A percentile compares a stretch with the other conserved stretches of the same genome.
Evolutionary conservation across 2,329 filamentous ascomycete species (phyloP).

Genomic region (Alternaria ventricosa): DNA sequence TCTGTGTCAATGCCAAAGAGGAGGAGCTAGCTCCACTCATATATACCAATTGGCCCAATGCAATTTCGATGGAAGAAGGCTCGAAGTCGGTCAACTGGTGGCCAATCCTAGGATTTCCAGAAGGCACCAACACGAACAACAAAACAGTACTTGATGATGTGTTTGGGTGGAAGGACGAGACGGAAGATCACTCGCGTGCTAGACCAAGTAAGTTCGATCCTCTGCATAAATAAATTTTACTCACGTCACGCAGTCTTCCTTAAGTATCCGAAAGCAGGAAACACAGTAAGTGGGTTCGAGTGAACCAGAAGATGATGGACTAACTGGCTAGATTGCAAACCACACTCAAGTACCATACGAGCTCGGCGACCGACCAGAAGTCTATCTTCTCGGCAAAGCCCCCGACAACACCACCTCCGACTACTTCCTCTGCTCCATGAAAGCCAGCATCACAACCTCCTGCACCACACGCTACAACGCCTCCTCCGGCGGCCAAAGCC

Average conservation of each 20-base stretch:
- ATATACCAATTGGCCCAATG: slow-evolving; percentile 10
- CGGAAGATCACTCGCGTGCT: slow-evolving; percentile 4
- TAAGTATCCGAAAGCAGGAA: slow-evolving; percentile 9
- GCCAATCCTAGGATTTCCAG: slow-evolving; percentile 6
- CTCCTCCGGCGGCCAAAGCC: slow-evolving; percentile 6
- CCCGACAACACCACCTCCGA: slow-evolving; percentile 6
- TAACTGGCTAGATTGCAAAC: slow-evolving; percentile 2
- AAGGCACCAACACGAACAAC: slow-evolving; percentile 7
- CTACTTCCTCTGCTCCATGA: slow-evolving; percentile 14
- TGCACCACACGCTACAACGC: slow-evolving; percentile 14
- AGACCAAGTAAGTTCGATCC: background rate
- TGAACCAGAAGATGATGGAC: fast-evolving
- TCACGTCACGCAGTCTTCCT: slow-evolving; percentile 4
- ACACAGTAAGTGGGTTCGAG: background rate
- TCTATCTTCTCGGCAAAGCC: slow-evolving; percentile 10
- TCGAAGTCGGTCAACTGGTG: slow-evolving; percentile 10
- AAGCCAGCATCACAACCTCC: slow-evolving; percentile 3
- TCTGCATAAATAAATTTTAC: background rate
- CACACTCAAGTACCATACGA: slow-evolving; percentile 3
- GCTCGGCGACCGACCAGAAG: slow-evolving; percentile 2
- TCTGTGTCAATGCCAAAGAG: slow-evolving; percentile 9
- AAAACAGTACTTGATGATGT: slow-evolving; percentile 8
- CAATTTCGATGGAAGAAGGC: slow-evolving; percentile 1
- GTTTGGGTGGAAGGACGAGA: slow-evolving; percentile 10
- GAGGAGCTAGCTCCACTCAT: slow-evolving; percentile 7